Evolutionary conservation across 352 stramenopile genomes (phyloP), one percentile per base, ranked within the genome.

Genomic region (Thalassiosira livingstoniorum): DNA sequence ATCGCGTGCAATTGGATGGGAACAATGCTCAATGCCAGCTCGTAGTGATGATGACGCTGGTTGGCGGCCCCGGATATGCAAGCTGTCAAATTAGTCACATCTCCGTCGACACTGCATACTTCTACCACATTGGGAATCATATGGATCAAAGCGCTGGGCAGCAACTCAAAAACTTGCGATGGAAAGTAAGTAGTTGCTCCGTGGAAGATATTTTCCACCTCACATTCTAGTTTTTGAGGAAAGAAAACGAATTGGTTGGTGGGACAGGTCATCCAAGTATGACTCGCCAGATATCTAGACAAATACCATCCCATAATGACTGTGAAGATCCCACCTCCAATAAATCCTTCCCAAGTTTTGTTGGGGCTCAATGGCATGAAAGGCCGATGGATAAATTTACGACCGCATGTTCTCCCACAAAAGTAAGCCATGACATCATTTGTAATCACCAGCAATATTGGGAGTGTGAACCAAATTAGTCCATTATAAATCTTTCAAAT

Each of bases 271-370:
- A 98, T 97, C 96, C 96, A 98, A 34, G 93, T 94, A 76, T 96
- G 98, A 82, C 96, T 91, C 42, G 96, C 92, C 57, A 99, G 89
- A 75, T 95, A 97, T 68, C 92, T 90, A 65, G 94, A 97, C 29
- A 97, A 92, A 64, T 98, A 98, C 86, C 97, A 98, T 21, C 90
- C 96, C 45, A 97, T 96, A 37, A 98, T 88, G 47, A 99, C 89
- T 25, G 97, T 99, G 83, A 96, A 98, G 27, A 99, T 74, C 42
- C 97, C 96, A 7, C 96, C 98, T 39, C 97, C 97, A 32, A 99
- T 97, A 75, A 99, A 99, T 1, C 98, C 98, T 82, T 99, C 98
- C 97, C 97, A 99, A 32, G 97, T 99, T 89, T 99, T 99, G 86
- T 99, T 99, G 21, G 98, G 98, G 37, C 95, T 98, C 61, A 99